Evolutionary conservation across 768 basidiomycete genomes (phyloP), one percentile per base, ranked within the genome.

Genomic region (Tylopilus sp.): DNA sequence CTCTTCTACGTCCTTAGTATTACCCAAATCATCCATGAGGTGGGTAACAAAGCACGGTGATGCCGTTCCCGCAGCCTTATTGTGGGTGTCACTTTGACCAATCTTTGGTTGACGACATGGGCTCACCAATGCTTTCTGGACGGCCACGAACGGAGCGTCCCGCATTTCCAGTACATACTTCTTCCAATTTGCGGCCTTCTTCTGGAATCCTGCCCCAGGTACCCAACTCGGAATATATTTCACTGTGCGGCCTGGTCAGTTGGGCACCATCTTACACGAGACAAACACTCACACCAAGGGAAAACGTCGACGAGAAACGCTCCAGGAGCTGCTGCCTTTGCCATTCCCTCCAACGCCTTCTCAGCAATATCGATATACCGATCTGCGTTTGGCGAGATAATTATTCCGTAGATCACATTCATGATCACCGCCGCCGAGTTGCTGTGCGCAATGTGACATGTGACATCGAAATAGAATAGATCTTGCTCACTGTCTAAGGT

Each of bases 151-250:
- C 3, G 81, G 81, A 7, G 66, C 62, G 25, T 81, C 73, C 36
- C 72, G 72, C 80, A 82, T 81, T 50, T 76, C 74, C 37, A 72
- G 64, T 12, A 78, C 74, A 30, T 75, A 74, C 29, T 63, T 65
- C 41, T 74, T 76, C 79, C 81, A 81, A 48, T 74, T 65, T n/a
- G 70, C 70, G 13, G 79, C 80, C 59, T 78, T 77, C 21, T 71
- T 71, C 52, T 80, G 71, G 60, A 82, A 82, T 9, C 74, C 72
- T 4, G 79, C 77, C 1, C 79, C 77, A 30, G 80, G 80, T 3
- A 79, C 46, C 79, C 81, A 82, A 46, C 63, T 71, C 59, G 80
- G 81, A 16, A 82, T 62, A 50, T 81, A 66, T 65, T 79, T 81
- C 48, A 82, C 80, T 78, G 51, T 40, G 28, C 10, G 24, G 41